Conservation (phyloP, 176 grass and related monocot species). For the Guadua angustifolia region DNA sequence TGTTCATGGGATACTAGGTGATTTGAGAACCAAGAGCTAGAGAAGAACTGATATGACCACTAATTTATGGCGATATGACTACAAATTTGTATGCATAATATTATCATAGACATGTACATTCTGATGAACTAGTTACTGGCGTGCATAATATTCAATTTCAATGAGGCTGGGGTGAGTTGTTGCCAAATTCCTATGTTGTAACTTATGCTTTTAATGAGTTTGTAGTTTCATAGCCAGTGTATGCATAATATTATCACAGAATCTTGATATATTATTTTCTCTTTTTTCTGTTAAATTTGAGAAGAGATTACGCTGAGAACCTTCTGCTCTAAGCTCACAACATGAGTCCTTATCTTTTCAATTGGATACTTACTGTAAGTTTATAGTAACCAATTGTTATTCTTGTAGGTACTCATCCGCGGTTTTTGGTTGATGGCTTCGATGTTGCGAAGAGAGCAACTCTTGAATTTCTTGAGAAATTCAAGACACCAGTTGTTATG, state of each 20-base stretch:
- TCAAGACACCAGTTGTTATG: slow-evolving; percentile 78
- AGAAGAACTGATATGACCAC: slow-evolving; percentile 18
- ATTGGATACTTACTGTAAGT: slow-evolving; percentile 10
- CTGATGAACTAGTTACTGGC: slow-evolving; percentile 25
- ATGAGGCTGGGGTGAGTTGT: slow-evolving; percentile 80
- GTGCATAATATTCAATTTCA: slow-evolving; percentile 71
- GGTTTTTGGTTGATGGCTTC: slow-evolving; percentile 94
- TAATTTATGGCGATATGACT: too few relatives aligned
- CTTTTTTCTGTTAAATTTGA: too few relatives aligned
- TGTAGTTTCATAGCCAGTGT: slow-evolving; percentile 4
- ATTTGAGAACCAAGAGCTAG: not conserved
- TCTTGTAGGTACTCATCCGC: slow-evolving; percentile 84
- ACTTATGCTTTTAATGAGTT: not conserved
- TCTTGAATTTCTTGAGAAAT: slow-evolving; percentile 96
- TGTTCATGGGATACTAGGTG: not conserved
- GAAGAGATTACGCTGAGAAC: too few relatives aligned
- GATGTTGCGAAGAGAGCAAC: slow-evolving; percentile 90
- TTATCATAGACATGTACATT: slow-evolving; percentile 43
- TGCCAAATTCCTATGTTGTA: slow-evolving; percentile 10
- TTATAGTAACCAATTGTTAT: not conserved
- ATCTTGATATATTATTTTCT: too few relatives aligned
- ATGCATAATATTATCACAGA: slow-evolving; percentile 2
- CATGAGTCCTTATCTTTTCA: too few relatives aligned
- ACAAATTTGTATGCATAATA: slow-evolving; percentile 41
- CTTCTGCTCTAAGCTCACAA: too few relatives aligned